These are phyloP conservation scores for Exophiala viscosa DNA, from an alignment of 2,329 filamentous ascomycete species.

Conservation along the genomic window DNA sequence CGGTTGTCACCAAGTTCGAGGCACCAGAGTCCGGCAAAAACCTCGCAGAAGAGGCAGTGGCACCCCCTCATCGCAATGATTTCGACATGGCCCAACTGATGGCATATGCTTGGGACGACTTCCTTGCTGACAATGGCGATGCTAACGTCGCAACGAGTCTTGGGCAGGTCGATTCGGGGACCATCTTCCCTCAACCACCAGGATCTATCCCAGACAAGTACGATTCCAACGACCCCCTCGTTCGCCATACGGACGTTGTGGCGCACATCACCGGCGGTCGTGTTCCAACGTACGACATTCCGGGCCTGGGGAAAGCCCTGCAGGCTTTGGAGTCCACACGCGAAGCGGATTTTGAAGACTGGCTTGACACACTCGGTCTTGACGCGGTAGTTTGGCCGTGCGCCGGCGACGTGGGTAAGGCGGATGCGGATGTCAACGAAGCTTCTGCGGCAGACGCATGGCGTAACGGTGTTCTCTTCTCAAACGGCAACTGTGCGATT, in stretches of 20 bases:
- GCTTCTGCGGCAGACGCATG: slow-evolving; percentile 35
- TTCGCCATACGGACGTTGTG: slow-evolving; percentile 11
- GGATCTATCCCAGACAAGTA: slow-evolving; percentile 25
- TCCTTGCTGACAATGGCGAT: slow-evolving; percentile 41
- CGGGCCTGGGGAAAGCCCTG: slow-evolving; percentile 41
- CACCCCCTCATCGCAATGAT: slow-evolving; percentile 7
- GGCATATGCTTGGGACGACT: slow-evolving; percentile 50
- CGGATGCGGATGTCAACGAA: slow-evolving; percentile 43
- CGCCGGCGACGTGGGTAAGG: slow-evolving; percentile 46
- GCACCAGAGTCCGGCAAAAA: not conserved
- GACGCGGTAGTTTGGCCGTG: slow-evolving; percentile 48
- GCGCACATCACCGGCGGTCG: slow-evolving; percentile 23
- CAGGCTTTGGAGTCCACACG: slow-evolving; percentile 28
- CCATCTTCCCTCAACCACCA: slow-evolving; percentile 36
- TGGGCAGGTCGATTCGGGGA: slow-evolving; percentile 44
- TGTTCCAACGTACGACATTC: slow-evolving; percentile 40
- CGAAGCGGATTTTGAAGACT: slow-evolving; percentile 47
- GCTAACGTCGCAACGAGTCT: slow-evolving; percentile 32
- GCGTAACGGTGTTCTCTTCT: slow-evolving; percentile 49
- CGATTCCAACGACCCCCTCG: slow-evolving; percentile 38
- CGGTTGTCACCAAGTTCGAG: slow-evolving; percentile 14
- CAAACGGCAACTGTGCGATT: slow-evolving; percentile 44
- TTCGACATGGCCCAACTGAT: slow-evolving; percentile 40
- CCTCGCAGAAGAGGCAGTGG: slow-evolving; percentile 32
- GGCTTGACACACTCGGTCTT: slow-evolving; percentile 39